A percentile compares a stretch with the other conserved stretches of the same genome.
These are phyloP conservation scores for Vigna radiata DNA, from an alignment of 306 rosid species.

Conservation along the genomic window DNA sequence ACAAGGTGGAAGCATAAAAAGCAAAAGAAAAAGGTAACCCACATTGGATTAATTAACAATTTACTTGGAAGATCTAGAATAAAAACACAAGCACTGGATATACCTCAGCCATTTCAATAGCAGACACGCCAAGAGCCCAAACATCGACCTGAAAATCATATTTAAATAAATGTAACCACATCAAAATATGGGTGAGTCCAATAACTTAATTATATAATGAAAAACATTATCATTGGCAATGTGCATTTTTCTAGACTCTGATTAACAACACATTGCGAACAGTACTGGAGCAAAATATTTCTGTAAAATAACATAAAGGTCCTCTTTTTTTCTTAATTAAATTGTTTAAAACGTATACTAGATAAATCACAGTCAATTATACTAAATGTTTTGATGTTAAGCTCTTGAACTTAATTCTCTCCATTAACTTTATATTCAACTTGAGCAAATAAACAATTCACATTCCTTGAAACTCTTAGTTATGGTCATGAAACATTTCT, in stretches of 20 bases:
- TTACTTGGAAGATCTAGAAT: slow-evolving; percentile 14
- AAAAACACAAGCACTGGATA: slow-evolving; percentile 30
- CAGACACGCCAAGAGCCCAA: slow-evolving; percentile 99
- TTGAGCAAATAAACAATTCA: not conserved
- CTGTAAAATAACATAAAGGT: slow-evolving; percentile 34
- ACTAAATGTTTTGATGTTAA: not conserved
- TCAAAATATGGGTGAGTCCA: slow-evolving; percentile 11
- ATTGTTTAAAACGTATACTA: not conserved
- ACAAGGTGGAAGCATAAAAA: not conserved
- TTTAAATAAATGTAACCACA: slow-evolving; percentile 34
- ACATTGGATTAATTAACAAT: slow-evolving; percentile 22
- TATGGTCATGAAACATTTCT: too few relatives aligned
- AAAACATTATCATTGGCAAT: slow-evolving; percentile 24
- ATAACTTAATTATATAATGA: slow-evolving; percentile 21
- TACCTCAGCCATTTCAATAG: slow-evolving; percentile 99
- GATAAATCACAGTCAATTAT: slow-evolving; percentile 10
- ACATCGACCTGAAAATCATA: slow-evolving; percentile 83
- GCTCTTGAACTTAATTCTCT: slow-evolving; percentile 21
- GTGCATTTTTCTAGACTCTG: slow-evolving; percentile 16
- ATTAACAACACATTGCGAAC: not conserved
- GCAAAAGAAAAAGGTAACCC: not conserved
- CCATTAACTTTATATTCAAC: not conserved
- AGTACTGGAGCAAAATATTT: slow-evolving; percentile 30
- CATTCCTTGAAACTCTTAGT: not conserved
- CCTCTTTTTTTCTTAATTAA: slow-evolving; percentile 24